These are phyloP conservation scores for Candida golubevii DNA, from an alignment of 805 yeast genomes.

Conservation along the genomic window DNA sequence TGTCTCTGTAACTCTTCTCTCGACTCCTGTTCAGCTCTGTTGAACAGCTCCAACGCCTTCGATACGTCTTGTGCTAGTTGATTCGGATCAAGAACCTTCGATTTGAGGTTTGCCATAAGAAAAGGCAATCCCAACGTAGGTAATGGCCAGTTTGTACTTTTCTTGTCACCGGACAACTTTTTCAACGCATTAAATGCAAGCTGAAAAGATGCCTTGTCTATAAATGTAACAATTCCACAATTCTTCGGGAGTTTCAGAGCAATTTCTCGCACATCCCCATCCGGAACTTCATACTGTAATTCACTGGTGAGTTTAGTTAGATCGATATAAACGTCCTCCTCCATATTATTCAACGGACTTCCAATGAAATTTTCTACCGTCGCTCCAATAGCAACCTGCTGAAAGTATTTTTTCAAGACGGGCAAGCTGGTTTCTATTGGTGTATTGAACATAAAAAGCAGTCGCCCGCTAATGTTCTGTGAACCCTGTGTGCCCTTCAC, in stretches of 20 bases:
- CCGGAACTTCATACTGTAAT: conserved; percentile 30
- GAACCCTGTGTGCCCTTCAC: conserved; percentile 28
- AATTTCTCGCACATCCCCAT: conserved; percentile 22
- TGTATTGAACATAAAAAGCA: conserved; percentile 72
- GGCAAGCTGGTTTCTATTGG: conserved; percentile 59
- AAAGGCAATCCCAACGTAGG: conserved; percentile 36
- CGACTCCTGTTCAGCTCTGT: conserved; percentile 61
- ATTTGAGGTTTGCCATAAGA: conserved; percentile 36
- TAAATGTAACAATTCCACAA: conserved; percentile 67
- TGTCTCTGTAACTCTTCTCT: conserved; percentile 51
- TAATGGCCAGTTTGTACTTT: conserved; percentile 36
- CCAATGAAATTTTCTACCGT: conserved; percentile 47
- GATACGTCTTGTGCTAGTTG: conserved; percentile 55
- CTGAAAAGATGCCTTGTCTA: conserved; percentile 64
- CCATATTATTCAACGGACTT: conserved; percentile 36
- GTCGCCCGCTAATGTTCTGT: conserved; percentile 27
- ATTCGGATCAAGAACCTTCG: conserved; percentile 44
- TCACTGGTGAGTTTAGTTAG: conserved; percentile 59
- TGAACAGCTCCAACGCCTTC: conserved; percentile 61
- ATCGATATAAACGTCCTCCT: conserved; percentile 44
- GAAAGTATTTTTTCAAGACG: conserved; percentile 53
- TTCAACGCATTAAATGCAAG: conserved; percentile 63
- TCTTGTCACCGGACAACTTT: conserved; percentile 34
- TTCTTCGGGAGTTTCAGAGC: conserved; percentile 59
- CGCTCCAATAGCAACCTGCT: conserved; percentile 58